Evolutionary conservation across 2,329 filamentous ascomycete genomes (phyloP), one percentile per base, ranked within the genome.

Genomic region (Exophiala dermatitidis): DNA sequence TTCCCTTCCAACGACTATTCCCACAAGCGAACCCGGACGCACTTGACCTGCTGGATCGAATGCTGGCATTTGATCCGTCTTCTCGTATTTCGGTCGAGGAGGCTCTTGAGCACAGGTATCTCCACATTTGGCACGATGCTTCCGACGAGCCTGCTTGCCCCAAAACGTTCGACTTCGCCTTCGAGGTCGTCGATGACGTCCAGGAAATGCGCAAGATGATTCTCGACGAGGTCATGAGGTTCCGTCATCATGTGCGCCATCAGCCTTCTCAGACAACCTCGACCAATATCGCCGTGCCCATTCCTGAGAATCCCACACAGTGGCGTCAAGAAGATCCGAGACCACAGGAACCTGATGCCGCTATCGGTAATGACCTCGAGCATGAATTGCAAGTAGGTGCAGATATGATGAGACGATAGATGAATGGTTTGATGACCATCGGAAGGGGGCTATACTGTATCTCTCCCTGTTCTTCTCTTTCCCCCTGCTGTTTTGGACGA

Each of bases 41-140:
- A 2, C 83, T 98, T 56, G 90, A 97, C 68, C 83, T 98, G 8
- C 82, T 98, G 54, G 90, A 98, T 75, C 87, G 85, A 69, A 97
- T 98, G 91, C 83, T 98, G 38, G 89, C 93, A 19, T 98, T 98
- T 69, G 93, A 98, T 69, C 93, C 93, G 0, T 90, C 88, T 8
- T 86, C 86, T 60, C 89, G 93, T 66, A 94, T 98, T 71, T 88
- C 85, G 46, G 93, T 97, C 61, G 93, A 98, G 72, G 83, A 91
- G 66, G 93, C 93, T 12, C 84, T 98, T 53, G 90, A 97, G 76
- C 93, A 98, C 76, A 86, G 86, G 33, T 98, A 98, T 73, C 80
- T 98, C 52, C 83, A 91, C 67, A 96, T 98, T 74, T 97, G 93
- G 93, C 93, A 98, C 75, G 93, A 98, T 65, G 88, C 90, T 48